Evolutionary conservation across 1,284 basidiomycete species (phyloP), one percentile per base, ranked within the genome.

Genomic region (Sparassis latifolia): DNA sequence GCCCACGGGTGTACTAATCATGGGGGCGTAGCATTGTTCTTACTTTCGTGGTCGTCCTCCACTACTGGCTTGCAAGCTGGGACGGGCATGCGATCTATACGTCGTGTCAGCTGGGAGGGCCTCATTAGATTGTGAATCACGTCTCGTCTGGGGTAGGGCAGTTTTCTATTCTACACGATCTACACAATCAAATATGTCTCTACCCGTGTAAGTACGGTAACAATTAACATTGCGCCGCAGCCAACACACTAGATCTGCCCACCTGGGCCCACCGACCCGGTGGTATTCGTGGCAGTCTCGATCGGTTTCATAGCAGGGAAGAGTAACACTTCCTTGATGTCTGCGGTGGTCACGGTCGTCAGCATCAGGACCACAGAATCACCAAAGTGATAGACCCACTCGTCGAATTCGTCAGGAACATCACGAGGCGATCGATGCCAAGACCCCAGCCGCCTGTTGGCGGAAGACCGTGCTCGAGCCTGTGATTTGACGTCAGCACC

Each of bases 361-460:
- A 66, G 58, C 53, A 62, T 59, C 54, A n/a, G 33, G 2, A 12
- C 35, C 6, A 6, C 35, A 20, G 20, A 20, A 20, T 37, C 12
- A 12, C 12, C 6, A 61, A 51, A 35, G 59, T 57, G 56, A 59
- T 10, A 27, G 4, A 78, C 86, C 59, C 60, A 92, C 89, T 96
- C 20, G 83, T 85, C 31, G 89, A 93, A 70, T 97, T 84, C 9
- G 92, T 94, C 51, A 97, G 74, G 84, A 97, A 96, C 93, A 97
- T 97, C 69, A 96, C 90, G 33, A 97, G 75, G 56, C 92, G 85
- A 67, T 97, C 94, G 60, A 97, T 90, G 53, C 94, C 93, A 55
- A 96, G 77, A 59, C 93, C 94, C 92, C 92, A 97, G 45, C 96
- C 96, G 60, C 93, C 96, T 7, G 96, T 98, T 0, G 97, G 96